Base-by-base conservation (phyloP, 2,329 filamentous ascomycete genomes). In the Microdochium nivale region DNA sequence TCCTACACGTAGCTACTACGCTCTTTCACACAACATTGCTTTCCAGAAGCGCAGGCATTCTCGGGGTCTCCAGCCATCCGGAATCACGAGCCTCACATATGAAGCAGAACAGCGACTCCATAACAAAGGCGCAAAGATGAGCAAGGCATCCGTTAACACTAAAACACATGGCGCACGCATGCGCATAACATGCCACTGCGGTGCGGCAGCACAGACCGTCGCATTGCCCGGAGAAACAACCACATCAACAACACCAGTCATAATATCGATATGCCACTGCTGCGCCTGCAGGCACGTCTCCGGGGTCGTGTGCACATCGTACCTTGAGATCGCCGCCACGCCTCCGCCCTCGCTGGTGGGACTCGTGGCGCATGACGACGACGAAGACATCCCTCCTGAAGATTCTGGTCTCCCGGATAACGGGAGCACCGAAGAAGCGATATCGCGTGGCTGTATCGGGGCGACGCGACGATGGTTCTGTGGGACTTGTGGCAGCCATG, bases 401-500 rank as follows among this genome's bases (percentile, higher is more conserved):
- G 3, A 7, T 50, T 43, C 5, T 50, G 16, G 25, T 13, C 50
- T 37, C 4, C 23, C n/a, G n/a, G n/a, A n/a, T n/a, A n/a, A n/a
- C n/a, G n/a, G n/a, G n/a, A n/a, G n/a, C n/a, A n/a, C n/a, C n/a
- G n/a, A n/a, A n/a, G n/a, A n/a, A n/a, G n/a, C n/a, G n/a, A n/a
- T n/a, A n/a, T n/a, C n/a, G n/a, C n/a, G n/a, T n/a, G n/a, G n/a
- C n/a, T n/a, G 33, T 14, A 37, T 9, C 33, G 33, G 13, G 8
- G 35, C 35, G 2, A 55, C 56, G 2, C 61, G 55, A 1, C 58
- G 65, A 4, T 70, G 68, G 54, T 74, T 75, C 53, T 75, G 72
- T 52, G 51, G 53, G 0, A 68, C 50, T 1, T 74, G 72, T 48
- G 71, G 72, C 1, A 73, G 72, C 48, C 72, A 74, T 49, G 37